A percentile compares a stretch with the other conserved stretches of the same genome.
Evolutionary conservation across 768 basidiomycete species (phyloP).

Genomic region (Termitomyces sp.): DNA sequence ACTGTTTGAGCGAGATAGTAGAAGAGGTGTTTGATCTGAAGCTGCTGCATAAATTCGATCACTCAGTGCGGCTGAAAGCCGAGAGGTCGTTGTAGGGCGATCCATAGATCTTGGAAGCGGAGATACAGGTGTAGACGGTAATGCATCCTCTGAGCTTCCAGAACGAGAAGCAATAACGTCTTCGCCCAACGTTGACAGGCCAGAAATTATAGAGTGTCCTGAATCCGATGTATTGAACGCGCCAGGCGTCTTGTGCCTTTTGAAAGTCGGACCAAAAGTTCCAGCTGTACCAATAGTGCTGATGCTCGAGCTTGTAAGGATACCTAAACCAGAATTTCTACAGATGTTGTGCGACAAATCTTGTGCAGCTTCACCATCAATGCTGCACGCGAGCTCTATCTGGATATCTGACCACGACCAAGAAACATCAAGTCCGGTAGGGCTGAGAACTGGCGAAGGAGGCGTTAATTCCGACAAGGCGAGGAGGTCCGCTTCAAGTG

Average conservation of each 20-base stretch:
- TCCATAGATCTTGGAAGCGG: neutral
- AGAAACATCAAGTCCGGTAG: slow-evolving; percentile 28
- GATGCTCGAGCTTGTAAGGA: slow-evolving; percentile 5
- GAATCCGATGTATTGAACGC: neutral
- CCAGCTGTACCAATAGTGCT: slow-evolving; percentile 16
- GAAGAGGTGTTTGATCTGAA: neutral
- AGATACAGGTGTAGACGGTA: neutral
- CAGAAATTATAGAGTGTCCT: neutral
- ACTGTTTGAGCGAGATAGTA: neutral
- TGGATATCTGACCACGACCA: slow-evolving; percentile 47
- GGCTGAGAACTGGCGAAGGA: slow-evolving; percentile 40
- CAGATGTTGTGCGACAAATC: neutral
- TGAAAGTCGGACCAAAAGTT: slow-evolving; percentile 22
- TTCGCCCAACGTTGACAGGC: neutral
- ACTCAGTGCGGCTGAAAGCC: neutral
- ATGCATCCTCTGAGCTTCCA: neutral
- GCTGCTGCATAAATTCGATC: neutral
- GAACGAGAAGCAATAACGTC: neutral
- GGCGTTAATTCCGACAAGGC: slow-evolving; percentile 32
- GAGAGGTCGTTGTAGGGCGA: neutral
- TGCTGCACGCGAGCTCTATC: slow-evolving; percentile 33
- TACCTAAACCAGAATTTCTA: neutral
- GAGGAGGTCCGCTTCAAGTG: slow-evolving; percentile 19
- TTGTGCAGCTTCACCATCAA: slow-evolving; percentile 1
- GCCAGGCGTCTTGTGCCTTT: slow-evolving; percentile 3